Evolutionary conservation across 306 rosid species (phyloP), one percentile per base, ranked within the genome.

Genomic region (Mucuna pruriens): DNA sequence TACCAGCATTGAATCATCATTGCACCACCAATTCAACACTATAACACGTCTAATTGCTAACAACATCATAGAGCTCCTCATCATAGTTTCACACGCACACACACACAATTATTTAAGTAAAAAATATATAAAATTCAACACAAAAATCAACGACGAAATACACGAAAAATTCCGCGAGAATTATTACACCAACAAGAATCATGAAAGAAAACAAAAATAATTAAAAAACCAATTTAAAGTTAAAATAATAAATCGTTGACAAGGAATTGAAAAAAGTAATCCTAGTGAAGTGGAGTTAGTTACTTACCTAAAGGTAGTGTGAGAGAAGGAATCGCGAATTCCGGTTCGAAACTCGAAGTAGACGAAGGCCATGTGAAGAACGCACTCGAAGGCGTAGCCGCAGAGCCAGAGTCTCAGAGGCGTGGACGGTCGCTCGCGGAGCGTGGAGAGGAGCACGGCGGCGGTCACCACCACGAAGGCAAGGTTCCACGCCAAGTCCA

Each of bases 401-500:
- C 76, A 83, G 12, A 93, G 86, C 97, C 97, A 93, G 6, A 87
- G 63, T 78, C 97, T 83, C 68, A 93, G 81, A 71, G 96, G 97
- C 20, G 94, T 90, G 9, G 91, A 81, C 0, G 97, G 97, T 4
- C 83, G 86, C 82, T 93, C 97, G 3, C 11, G 40, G 57, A 91
- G 73, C 1, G 94, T 87, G 26, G 91, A 88, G 1, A 91, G 73
- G 31, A 93, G 92, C 1, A 93, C 97, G 48, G 79, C 84, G 64
- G 89, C 76, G 68, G 96, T 83, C 38, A 88, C 92, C 13, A 83
- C 70, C 2, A 91, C 92, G 81, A 93, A 93, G 17, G 94, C 87
- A 22, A 93, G 76, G 85, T 91, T 91, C 95, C 97, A 92, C 1
- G 88, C 88, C 39, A 90, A 79, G 86, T 93, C 97, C 16, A 91